Conservation (phyloP, 345 rosid species). For the Xanthoceras sorbifolium region DNA sequence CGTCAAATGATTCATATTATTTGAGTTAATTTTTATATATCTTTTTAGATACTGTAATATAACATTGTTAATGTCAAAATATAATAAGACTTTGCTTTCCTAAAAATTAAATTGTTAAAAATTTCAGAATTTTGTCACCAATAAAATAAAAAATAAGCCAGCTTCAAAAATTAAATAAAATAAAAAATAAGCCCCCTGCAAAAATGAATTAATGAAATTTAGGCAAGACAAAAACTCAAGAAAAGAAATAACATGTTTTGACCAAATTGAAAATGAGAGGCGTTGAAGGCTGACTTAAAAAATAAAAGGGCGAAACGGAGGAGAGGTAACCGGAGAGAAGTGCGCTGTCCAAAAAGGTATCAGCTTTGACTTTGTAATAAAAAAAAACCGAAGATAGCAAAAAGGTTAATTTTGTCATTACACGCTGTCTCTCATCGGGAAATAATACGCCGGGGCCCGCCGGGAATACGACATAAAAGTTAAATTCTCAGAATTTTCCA, state of each 20-base stretch:
- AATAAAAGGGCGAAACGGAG: neutral
- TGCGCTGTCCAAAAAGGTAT: slow-evolving; percentile 10
- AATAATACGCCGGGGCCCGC: neutral
- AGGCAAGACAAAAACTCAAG: neutral
- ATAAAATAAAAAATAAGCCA: too few species aligned
- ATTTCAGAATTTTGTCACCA: too few species aligned
- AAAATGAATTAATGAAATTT: neutral
- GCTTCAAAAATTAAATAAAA: too few species aligned
- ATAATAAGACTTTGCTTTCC: too few species aligned
- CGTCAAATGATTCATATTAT: too few species aligned
- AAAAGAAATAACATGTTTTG: neutral
- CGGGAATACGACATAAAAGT: neutral
- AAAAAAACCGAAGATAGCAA: neutral
- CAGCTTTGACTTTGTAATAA: slow-evolving; percentile 3
- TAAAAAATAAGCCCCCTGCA: too few species aligned
- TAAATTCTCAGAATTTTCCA: neutral
- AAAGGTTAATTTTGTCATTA: slow-evolving; percentile 8
- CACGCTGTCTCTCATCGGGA: neutral
- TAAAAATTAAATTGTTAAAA: too few species aligned
- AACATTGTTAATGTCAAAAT: too few species aligned
- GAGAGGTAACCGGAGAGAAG: neutral
- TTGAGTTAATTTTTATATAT: too few species aligned
- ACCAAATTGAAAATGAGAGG: neutral
- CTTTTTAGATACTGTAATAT: too few species aligned
- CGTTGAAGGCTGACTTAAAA: neutral